Percentiles rank a stretch among this genome's conserved stretches.
These are phyloP conservation scores for Mariannaea sp. DNA, from an alignment of 2,329 filamentous ascomycete genomes.

Conservation along the genomic window DNA sequence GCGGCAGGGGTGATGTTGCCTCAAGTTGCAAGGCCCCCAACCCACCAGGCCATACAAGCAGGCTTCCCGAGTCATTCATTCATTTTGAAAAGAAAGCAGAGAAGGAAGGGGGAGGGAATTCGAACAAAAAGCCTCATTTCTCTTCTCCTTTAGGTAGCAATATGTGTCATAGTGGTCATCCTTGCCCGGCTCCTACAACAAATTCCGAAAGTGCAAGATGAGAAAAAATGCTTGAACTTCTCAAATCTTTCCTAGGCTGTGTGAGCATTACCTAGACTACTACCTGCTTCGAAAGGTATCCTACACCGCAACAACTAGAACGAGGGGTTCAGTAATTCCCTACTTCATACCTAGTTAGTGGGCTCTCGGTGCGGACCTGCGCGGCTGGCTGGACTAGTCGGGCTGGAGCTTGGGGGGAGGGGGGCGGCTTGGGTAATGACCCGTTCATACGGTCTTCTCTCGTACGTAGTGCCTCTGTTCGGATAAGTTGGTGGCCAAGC, in stretches of 20 bases:
- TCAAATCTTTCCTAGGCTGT: too few relatives aligned
- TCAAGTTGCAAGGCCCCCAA: not conserved
- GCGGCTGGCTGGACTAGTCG: constrained; percentile 25
- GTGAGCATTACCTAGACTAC: too few relatives aligned
- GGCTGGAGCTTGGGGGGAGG: constrained; percentile 29
- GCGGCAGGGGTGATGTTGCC: not conserved
- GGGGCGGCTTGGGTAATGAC: constrained; percentile 31
- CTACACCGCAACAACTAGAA: constrained; percentile 2
- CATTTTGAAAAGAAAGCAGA: too few relatives aligned
- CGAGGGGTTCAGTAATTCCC: constrained; percentile 6
- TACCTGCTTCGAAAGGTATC: too few relatives aligned
- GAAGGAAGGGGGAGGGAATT: too few relatives aligned
- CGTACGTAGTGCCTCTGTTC: too few relatives aligned
- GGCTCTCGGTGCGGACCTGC: constrained; percentile 17
- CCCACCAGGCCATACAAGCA: constrained; percentile 1
- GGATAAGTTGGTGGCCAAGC: constrained; percentile 23
- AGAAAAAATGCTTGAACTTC: too few relatives aligned
- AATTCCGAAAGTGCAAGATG: not conserved
- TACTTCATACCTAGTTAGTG: constrained; percentile 5
- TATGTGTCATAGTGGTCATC: constrained; percentile 8
- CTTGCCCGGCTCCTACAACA: constrained; percentile 1
- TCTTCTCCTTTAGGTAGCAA: too few relatives aligned
- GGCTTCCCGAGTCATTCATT: constrained; percentile 9
- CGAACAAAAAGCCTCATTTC: constrained; percentile 1
- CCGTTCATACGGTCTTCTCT: constrained; percentile 29